Evolutionary conservation across 148 eudicot genomes (phyloP), one percentile per base, ranked within the genome.

Genomic region (Silene latifolia): DNA sequence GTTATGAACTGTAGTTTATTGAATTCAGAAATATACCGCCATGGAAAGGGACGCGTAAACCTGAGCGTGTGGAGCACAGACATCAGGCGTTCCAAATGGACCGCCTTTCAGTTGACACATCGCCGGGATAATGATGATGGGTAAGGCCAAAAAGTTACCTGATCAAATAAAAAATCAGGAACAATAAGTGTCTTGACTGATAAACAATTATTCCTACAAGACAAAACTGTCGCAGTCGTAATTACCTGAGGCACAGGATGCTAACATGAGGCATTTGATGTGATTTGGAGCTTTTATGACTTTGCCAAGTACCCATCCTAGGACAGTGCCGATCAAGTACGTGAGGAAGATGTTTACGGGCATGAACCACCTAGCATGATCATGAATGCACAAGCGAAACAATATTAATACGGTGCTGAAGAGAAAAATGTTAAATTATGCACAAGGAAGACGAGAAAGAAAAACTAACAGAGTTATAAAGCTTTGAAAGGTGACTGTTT

Each of bases 111-210:
- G 92, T 82, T 89, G 89, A 77, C 99, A 95, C 63, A 92, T 81
- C 60, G 99, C 97, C 14, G 97, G 99, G 47, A 95, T 79, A 14
- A 95, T 89, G 67, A 95, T 90, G 54, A 92, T 64, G 23, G 82
- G 92, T 77, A 95, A 66, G 82, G 85, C 88, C 44, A 96, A 92
- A 83, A 90, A 72, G 82, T 95, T 95, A 15, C 99, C 99, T 95
- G 85, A 71, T 67, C 44, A 29, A 8, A 42, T 29, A 0, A 35
- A n/a, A n/a, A 25, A 9, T 39, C 21, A 5, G 47, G 14, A 54
- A 72, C 17, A 14, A 10, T 63, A 74, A 46, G 12, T n/a, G n/a
- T n/a, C n/a, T n/a, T 51, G 56, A 51, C 56, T 12, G 58, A 21
- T 3, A 46, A 39, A 23, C 15, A 15, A 27, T 18, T 60, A 19